phyloP scores from a whole-genome alignment of 306 rosid genomes.

The Prunus mume region DNA sequence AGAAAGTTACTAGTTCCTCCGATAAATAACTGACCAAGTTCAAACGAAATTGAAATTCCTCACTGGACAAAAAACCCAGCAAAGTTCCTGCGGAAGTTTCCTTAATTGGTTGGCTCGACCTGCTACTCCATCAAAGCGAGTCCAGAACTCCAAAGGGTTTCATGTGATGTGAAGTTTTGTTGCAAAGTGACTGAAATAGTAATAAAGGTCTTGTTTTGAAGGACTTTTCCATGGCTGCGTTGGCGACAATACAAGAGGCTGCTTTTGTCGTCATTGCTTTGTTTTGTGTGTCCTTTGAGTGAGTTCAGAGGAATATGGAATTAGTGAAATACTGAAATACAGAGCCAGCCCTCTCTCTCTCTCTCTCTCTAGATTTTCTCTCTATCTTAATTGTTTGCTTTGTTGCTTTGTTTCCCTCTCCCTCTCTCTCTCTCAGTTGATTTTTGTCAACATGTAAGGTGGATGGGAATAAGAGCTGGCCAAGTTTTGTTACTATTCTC shows the following conservation, averaged over 20 bases:
- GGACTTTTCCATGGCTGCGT: constrained; percentile 31
- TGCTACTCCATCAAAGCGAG: constrained; percentile 7
- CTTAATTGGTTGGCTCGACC: background rate
- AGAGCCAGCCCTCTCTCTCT: constrained; percentile 11
- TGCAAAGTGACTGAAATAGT: constrained; percentile 18
- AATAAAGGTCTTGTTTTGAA: constrained; percentile 25
- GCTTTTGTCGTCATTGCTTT: constrained; percentile 44
- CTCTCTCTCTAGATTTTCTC: constrained; percentile 15
- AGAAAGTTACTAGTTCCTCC: background rate
- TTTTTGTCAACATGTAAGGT: constrained; percentile 30
- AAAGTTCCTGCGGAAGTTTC: constrained; percentile 8
- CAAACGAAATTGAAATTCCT: constrained; percentile 15
- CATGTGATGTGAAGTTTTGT: constrained; percentile 12
- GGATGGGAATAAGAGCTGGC: constrained; percentile 58
- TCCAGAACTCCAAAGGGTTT: constrained; percentile 9
- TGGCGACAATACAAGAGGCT: constrained; percentile 34
- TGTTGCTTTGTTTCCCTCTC: constrained; percentile 22
- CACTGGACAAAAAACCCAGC: constrained; percentile 21
- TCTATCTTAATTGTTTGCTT: constrained; percentile 17
- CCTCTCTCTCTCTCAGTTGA: constrained; percentile 17
- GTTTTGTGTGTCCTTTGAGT: constrained; percentile 28
- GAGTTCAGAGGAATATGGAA: constrained; percentile 38
- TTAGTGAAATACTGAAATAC: constrained; percentile 31
- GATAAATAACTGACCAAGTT: background rate
- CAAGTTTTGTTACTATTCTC: constrained; percentile 26